phyloP scores from a whole-genome alignment of 225 moss, liverwort and hornwort species.

The Sphagnum contortum region DNA sequence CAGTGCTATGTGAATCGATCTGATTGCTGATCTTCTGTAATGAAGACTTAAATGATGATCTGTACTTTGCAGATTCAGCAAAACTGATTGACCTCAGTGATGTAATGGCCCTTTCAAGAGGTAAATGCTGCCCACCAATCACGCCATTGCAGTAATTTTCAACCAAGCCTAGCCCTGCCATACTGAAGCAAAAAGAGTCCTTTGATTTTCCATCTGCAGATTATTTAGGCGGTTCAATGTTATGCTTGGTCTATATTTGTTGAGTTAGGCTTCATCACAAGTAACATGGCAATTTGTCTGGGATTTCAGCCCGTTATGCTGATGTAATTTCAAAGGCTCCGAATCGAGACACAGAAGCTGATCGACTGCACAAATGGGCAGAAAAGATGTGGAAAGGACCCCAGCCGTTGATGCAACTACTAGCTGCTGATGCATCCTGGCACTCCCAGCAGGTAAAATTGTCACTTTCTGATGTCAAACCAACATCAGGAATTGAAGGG shows the following conservation, averaged over 20 bases:
- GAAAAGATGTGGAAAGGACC: constrained; percentile 57
- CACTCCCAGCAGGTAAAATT: constrained; percentile 1
- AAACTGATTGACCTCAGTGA: constrained; percentile 51
- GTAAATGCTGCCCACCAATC: constrained; percentile 16
- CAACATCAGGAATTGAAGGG: background rate
- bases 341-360: constrained; percentile 56
- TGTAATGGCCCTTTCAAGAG: constrained; percentile 60
- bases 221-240: background rate
- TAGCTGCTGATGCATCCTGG: constrained; percentile 34
- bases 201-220: background rate
- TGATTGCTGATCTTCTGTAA: too few species aligned
- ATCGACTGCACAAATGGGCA: constrained; percentile 61
- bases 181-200: too few species aligned
- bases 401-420: constrained; percentile 35
- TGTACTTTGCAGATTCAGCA: constrained; percentile 26
- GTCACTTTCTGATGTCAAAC: background rate
- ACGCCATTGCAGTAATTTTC: too few species aligned
- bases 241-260: background rate
- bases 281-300: constrained; percentile 1
- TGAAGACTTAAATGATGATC: background rate
- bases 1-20: too few species aligned
- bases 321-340: constrained; percentile 47
- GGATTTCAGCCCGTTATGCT: constrained; percentile 61
- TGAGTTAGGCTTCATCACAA: background rate
- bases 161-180: too few species aligned